These are phyloP conservation scores for Fallopia convolvulus DNA, from an alignment of 148 eudicot genomes.

Conservation along the genomic window DNA sequence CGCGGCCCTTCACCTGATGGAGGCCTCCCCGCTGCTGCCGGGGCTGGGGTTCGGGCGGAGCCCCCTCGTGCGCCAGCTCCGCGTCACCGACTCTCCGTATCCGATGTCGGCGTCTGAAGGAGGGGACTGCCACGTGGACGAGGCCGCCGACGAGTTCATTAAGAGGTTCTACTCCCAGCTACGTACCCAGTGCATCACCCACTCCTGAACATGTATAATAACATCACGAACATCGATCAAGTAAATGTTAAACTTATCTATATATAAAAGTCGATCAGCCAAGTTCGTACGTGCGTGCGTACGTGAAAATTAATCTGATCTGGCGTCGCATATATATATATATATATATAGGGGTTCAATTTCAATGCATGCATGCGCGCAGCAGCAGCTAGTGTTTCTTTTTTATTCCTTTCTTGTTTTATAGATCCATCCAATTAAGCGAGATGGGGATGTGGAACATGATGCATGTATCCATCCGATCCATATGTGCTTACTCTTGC, in stretches of 20 bases:
- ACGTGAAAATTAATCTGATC: not conserved
- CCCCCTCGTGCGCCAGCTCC: slow-evolving; percentile 55
- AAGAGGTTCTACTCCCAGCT: slow-evolving; percentile 48
- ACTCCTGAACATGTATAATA: not conserved
- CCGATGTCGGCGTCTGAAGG: slow-evolving; percentile 25
- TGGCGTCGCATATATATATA: too few relatives aligned
- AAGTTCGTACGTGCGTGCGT: not conserved
- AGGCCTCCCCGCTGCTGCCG: slow-evolving; percentile 27
- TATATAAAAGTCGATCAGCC: not conserved
- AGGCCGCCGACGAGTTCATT: slow-evolving; percentile 64
- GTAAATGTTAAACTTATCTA: too few relatives aligned
- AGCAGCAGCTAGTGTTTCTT: too few relatives aligned
- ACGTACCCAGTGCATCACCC: slow-evolving; percentile 22
- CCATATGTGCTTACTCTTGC: too few relatives aligned
- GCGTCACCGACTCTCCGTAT: slow-evolving; percentile 73
- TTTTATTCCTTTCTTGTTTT: too few relatives aligned
- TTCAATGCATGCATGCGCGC: too few relatives aligned
- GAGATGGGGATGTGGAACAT: too few relatives aligned
- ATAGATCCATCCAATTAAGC: too few relatives aligned
- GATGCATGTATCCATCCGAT: too few relatives aligned
- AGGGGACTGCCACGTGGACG: slow-evolving; percentile 42
- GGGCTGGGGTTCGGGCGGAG: slow-evolving; percentile 40
- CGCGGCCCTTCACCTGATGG: slow-evolving; percentile 2
- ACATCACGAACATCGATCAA: not conserved
- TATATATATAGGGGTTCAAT: too few relatives aligned